Evolutionary conservation across 140 eudicot genomes (phyloP), one percentile per base, ranked within the genome.

Genomic region (Bidens hawaiensis): DNA sequence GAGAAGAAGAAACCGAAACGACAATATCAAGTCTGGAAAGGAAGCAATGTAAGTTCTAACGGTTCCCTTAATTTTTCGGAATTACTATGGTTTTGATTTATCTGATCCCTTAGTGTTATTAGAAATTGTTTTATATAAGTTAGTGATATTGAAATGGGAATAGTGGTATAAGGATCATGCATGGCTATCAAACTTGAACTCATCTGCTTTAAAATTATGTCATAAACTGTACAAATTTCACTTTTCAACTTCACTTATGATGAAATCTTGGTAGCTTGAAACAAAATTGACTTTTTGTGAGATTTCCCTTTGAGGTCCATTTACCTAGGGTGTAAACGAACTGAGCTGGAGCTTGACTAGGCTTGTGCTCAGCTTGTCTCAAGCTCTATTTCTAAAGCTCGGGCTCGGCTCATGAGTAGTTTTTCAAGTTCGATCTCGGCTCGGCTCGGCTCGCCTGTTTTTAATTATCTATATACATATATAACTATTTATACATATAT

Each of bases 21-120:
- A 78, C 83, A 76, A n/a, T 87, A 87, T 78, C 85, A 91, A 57
- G 93, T 78, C 54, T 91, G 98, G 98, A 87, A 79, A 60, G 98
- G 98, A 62, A 91, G 82, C 77, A 91, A 91, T 82, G 98, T 91
- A 82, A 91, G 88, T 57, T 68, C 48, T 54, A 12, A 31, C 31
- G 3, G 43, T 30, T 16, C n/a, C 1, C 31, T 36, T 56, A 5
- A 50, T 18, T 28, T 22, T 47, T 64, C 19, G 47, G 47, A 64
- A 47, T 47, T 47, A 46, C 43, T n/a, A n/a, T n/a, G 59, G 66
- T 47, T 18, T 18, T 36, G 43, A 36, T 36, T 0, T 1, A 13
- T 36, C 43, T 11, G n/a, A 34, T 34, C 41, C 10, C 9, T n/a
- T n/a, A n/a, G n/a, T n/a, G n/a, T n/a, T n/a, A n/a, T n/a, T n/a